Percentiles rank a stretch among this genome's conserved stretches.
These are phyloP conservation scores for Huntiella savannae DNA, from an alignment of 2,329 filamentous ascomycete species.

Conservation along the genomic window DNA sequence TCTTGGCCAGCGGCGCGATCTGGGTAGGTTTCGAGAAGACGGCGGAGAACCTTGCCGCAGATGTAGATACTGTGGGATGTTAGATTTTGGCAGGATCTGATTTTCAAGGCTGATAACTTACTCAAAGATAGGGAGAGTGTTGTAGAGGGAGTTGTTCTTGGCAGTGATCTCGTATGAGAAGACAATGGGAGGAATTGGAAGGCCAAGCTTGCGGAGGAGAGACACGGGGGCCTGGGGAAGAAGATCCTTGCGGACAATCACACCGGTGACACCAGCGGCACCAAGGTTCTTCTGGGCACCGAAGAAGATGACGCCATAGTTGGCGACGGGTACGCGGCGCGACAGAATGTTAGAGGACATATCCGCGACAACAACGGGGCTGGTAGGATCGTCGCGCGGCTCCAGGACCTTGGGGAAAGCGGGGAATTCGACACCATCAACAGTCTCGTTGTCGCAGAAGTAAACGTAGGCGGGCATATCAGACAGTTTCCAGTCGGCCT, in stretches of 20 bases:
- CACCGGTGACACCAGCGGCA: conserved; percentile 67
- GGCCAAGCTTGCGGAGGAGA: conserved; percentile 52
- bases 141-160: conserved; percentile 91
- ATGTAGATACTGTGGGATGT: conserved; percentile 50
- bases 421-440: conserved; percentile 83
- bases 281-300: conserved; percentile 93
- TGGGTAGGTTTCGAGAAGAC: conserved; percentile 45
- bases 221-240: conserved; percentile 52
- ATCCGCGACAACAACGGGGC: conserved; percentile 68
- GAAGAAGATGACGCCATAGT: conserved; percentile 74
- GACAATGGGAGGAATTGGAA: conserved; percentile 64
- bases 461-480: conserved; percentile 58
- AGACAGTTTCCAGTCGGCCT: conserved; percentile 58
- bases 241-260: conserved; percentile 64
- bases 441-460: conserved; percentile 86
- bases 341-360: conserved; percentile 92
- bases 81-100: not conserved
- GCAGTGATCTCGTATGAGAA: conserved; percentile 69
- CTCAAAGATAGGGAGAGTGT: conserved; percentile 86
- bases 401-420: conserved; percentile 46
- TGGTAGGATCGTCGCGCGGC: conserved; percentile 36
- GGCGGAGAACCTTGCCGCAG: conserved; percentile 71
- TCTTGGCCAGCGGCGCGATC: conserved; percentile 62
- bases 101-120: conserved; percentile 19
- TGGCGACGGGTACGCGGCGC: conserved; percentile 53